Evolutionary conservation across 257 asterid genomes (phyloP).

Genomic region (Nicotiana attenuata): DNA sequence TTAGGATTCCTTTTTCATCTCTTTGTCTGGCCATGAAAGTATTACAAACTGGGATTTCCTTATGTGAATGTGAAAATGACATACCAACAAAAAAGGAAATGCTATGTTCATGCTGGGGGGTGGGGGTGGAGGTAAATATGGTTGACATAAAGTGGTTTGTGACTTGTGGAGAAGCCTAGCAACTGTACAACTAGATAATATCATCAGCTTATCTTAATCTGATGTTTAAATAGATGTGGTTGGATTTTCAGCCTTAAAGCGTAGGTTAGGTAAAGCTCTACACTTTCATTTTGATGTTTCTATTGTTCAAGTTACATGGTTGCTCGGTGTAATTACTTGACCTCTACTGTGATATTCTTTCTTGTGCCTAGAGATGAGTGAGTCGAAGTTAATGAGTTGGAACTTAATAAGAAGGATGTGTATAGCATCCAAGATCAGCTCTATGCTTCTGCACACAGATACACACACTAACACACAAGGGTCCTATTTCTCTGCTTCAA

Average conservation of each 20-base stretch:
- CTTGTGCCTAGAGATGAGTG: neutral
- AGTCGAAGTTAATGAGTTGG: neutral
- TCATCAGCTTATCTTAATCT: neutral
- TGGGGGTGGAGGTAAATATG: neutral
- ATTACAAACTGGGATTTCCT: neutral
- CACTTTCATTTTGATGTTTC: neutral
- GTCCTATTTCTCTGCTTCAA: neutral
- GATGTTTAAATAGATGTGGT: neutral
- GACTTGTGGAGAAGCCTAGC: neutral
- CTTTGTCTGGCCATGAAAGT: neutral
- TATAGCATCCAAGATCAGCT: neutral
- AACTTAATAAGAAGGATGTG: neutral
- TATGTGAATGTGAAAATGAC: neutral
- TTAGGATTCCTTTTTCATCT: neutral
- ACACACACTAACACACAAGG: neutral
- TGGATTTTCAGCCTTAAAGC: neutral
- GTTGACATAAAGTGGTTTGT: neutral
- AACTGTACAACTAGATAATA: neutral
- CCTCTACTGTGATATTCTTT: neutral
- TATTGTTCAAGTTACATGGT: constrained; percentile 3
- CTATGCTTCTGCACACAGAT: neutral
- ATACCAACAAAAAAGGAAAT: neutral
- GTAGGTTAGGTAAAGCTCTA: neutral
- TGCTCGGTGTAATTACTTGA: neutral
- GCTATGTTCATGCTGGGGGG: neutral